Evolutionary conservation across 2,329 filamentous ascomycete species (phyloP).

Genomic region (Claviceps monticola): DNA sequence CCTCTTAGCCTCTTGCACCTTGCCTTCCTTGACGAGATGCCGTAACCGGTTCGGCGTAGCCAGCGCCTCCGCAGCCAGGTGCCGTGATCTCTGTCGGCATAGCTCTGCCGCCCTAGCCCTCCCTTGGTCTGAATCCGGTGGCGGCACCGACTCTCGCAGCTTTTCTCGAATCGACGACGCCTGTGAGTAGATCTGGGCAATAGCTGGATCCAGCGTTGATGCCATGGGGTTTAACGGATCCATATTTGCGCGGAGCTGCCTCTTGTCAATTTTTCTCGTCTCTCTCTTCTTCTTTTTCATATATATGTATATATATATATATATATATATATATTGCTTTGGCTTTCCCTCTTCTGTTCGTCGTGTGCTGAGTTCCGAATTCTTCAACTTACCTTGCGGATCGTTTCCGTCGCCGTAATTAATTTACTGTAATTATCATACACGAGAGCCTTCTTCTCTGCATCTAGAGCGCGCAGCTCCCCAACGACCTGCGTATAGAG

Average conservation of each 20-base stretch:
- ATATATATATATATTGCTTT: background rate
- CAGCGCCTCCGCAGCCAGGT: conserved; percentile 49
- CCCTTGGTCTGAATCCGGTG: conserved; percentile 28
- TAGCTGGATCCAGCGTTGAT: conserved; percentile 57
- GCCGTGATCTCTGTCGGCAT: conserved; percentile 28
- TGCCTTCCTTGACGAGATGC: conserved; percentile 43
- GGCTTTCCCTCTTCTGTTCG: background rate
- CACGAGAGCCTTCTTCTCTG: conserved; percentile 90
- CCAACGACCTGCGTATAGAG: conserved; percentile 58
- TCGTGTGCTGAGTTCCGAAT: background rate
- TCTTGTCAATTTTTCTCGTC: background rate
- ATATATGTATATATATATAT: background rate
- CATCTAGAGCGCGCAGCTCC: conserved; percentile 81
- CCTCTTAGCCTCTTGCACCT: conserved; percentile 42
- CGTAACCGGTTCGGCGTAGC: conserved; percentile 46
- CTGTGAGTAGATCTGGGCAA: conserved; percentile 57
- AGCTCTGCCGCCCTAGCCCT: conserved; percentile 20
- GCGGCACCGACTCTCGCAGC: conserved; percentile 32
- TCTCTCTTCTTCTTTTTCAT: background rate
- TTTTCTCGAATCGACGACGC: conserved; percentile 40
- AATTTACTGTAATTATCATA: conserved; percentile 98
- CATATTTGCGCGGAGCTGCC: conserved; percentile 70
- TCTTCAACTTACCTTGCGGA: conserved; percentile 49
- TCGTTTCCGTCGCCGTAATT: conserved; percentile 92
- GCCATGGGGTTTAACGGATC: conserved; percentile 63